A percentile compares a stretch with the other conserved stretches of the same genome.
Conservation (phyloP, 768 basidiomycete genomes). For the Lentinus tigrinus region DNA sequence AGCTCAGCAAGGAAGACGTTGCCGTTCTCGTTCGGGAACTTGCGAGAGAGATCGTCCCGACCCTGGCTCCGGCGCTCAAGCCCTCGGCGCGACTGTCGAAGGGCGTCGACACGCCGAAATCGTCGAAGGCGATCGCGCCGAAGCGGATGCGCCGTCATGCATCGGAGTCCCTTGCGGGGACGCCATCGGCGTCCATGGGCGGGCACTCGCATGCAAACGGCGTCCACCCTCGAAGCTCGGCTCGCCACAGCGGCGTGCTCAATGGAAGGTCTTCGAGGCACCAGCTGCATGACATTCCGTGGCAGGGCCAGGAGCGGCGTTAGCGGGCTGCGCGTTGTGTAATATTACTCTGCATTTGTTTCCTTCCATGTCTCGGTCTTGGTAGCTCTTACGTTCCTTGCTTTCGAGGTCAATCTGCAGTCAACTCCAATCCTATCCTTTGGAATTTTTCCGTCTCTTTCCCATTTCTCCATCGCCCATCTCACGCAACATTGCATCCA, state of each 20-base stretch:
- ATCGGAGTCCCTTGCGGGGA: slow-evolving; percentile 57
- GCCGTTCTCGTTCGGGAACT: slow-evolving; percentile 90
- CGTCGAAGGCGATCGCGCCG: slow-evolving; percentile 49
- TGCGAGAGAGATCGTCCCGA: slow-evolving; percentile 81
- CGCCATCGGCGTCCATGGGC: slow-evolving; percentile 22
- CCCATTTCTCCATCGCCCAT: background rate
- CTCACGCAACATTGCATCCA: background rate
- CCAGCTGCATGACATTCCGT: slow-evolving; percentile 61
- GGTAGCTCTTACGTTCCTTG: slow-evolving; percentile 13
- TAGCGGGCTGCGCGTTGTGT: slow-evolving; percentile 1
- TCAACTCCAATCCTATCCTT: slow-evolving; percentile 12
- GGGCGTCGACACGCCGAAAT: slow-evolving; percentile 38
- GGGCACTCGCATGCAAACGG: background rate
- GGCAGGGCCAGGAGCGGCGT: slow-evolving; percentile 38
- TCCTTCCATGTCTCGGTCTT: background rate
- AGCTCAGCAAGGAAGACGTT: slow-evolving; percentile 79
- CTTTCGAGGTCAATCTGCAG: slow-evolving; percentile 11
- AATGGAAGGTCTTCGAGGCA: slow-evolving; percentile 45
- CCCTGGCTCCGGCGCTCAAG: slow-evolving; percentile 68
- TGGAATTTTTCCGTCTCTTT: background rate
- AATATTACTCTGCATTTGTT: background rate
- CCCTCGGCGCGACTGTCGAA: slow-evolving; percentile 40
- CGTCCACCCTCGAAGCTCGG: background rate
- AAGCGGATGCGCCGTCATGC: slow-evolving; percentile 66
- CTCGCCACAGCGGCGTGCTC: slow-evolving; percentile 27